A percentile compares a stretch with the other conserved stretches of the same genome.
These are phyloP conservation scores for Casaregolazyma lundiana DNA, from an alignment of 1,139 yeast species.

Conservation along the genomic window DNA sequence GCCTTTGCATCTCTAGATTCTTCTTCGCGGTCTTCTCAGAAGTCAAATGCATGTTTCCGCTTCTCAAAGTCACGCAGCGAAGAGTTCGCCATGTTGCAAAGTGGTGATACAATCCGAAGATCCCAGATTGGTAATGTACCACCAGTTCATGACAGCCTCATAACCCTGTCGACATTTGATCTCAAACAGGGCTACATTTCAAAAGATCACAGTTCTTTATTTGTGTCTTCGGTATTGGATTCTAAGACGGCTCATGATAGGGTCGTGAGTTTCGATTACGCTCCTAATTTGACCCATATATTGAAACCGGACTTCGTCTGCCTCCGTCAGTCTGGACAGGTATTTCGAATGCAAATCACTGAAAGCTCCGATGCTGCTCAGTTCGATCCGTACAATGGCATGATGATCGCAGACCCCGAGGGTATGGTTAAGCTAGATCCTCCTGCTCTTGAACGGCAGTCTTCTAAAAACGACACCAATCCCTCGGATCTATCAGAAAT, in stretches of 20 bases:
- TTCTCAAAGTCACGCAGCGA: slow-evolving; percentile 65
- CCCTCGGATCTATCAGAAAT: neutral
- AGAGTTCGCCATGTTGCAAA: slow-evolving; percentile 76
- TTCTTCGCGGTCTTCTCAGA: slow-evolving; percentile 35
- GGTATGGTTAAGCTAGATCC: slow-evolving; percentile 38
- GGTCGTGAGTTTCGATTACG: slow-evolving; percentile 80
- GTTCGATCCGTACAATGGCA: slow-evolving; percentile 69
- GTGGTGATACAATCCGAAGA: slow-evolving; percentile 71
- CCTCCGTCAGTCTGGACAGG: slow-evolving; percentile 85
- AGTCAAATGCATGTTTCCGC: slow-evolving; percentile 58
- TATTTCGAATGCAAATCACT: slow-evolving; percentile 70
- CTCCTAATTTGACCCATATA: slow-evolving; percentile 45
- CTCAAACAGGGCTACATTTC: slow-evolving; percentile 17
- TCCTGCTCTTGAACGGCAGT: neutral
- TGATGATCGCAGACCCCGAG: slow-evolving; percentile 62
- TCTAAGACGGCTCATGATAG: slow-evolving; percentile 72
- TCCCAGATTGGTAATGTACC: slow-evolving; percentile 75
- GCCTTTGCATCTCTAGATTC: slow-evolving; percentile 58
- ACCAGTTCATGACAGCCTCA: neutral
- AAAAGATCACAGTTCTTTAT: slow-evolving; percentile 40
- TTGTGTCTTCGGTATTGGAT: slow-evolving; percentile 74
- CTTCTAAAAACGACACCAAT: neutral
- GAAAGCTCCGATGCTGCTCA: slow-evolving; percentile 62
- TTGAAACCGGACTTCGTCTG: slow-evolving; percentile 63
- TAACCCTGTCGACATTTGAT: neutral